Conservation (phyloP, 805 yeast species). For the Clavispora carvajalis region DNA sequence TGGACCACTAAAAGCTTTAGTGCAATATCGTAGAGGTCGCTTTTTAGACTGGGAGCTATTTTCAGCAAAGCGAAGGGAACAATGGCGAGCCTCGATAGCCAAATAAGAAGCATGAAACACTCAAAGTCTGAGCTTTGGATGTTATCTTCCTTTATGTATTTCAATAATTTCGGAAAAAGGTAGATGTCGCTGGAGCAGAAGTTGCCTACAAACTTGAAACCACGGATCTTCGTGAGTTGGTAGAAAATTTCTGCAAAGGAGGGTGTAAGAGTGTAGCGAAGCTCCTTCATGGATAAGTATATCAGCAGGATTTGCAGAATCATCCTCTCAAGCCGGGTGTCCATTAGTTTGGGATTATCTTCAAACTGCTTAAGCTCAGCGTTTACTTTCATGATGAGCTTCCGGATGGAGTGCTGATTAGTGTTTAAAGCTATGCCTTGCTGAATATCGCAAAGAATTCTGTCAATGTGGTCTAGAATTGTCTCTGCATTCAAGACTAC, state of each 20-base stretch:
- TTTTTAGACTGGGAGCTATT: slow-evolving; percentile 28
- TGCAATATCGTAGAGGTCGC: slow-evolving; percentile 32
- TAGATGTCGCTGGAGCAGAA: slow-evolving; percentile 58
- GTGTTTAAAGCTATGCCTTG: background rate
- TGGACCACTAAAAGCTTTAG: slow-evolving; percentile 23
- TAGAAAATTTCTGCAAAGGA: slow-evolving; percentile 43
- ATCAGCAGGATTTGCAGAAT: slow-evolving; percentile 21
- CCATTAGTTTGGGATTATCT: slow-evolving; percentile 48
- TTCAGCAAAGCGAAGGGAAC: slow-evolving; percentile 63
- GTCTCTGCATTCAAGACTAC: background rate
- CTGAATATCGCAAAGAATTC: background rate
- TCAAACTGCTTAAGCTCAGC: slow-evolving; percentile 45
- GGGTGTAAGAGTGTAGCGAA: slow-evolving; percentile 8
- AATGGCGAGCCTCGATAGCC: slow-evolving; percentile 68
- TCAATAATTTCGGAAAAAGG: slow-evolving; percentile 34
- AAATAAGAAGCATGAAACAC: slow-evolving; percentile 46
- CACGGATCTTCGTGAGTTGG: slow-evolving; percentile 58
- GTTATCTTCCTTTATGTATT: slow-evolving; percentile 9
- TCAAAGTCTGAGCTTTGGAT: slow-evolving; percentile 17
- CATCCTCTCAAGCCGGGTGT: slow-evolving; percentile 31
- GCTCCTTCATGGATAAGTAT: slow-evolving; percentile 16
- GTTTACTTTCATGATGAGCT: slow-evolving; percentile 2
- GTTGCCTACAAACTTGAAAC: slow-evolving; percentile 54
- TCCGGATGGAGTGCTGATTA: background rate
- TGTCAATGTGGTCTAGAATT: background rate